phyloP scores from a whole-genome alignment of 1,284 basidiomycete genomes.

The Cutaneotrichosporon sp. region DNA sequence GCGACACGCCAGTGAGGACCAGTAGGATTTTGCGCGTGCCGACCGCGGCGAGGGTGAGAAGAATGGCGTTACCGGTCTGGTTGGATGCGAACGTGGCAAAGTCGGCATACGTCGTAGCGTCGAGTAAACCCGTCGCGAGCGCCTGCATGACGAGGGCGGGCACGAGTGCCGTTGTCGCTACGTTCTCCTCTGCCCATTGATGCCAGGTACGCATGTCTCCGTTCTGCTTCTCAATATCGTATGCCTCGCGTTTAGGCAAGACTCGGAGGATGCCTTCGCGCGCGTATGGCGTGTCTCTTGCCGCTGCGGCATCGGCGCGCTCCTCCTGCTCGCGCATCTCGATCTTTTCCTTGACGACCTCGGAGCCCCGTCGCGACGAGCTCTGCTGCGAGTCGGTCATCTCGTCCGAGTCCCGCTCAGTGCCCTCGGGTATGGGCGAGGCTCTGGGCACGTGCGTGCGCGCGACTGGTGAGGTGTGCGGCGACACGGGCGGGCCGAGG shows the following conservation, averaged over 20 bases:
- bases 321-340: not conserved
- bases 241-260: not conserved
- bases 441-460: not conserved
- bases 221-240: not conserved
- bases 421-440: slow-evolving; percentile 3
- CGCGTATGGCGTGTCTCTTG: too few relatives aligned
- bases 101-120: slow-evolving; percentile 45
- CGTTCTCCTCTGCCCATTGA: slow-evolving; percentile 28
- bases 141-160: slow-evolving; percentile 36
- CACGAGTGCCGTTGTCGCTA: slow-evolving; percentile 27
- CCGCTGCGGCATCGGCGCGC: not conserved
- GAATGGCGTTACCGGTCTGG: slow-evolving; percentile 47
- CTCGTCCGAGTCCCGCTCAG: not conserved
- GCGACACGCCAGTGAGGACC: slow-evolving; percentile 32
- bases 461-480: too few relatives aligned
- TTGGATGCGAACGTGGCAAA: slow-evolving; percentile 47
- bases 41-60: slow-evolving; percentile 41
- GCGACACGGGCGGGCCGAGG: too few relatives aligned
- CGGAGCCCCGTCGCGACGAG: not conserved
- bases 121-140: slow-evolving; percentile 39
- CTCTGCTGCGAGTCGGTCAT: not conserved
- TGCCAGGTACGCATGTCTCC: not conserved
- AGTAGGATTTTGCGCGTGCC: slow-evolving; percentile 26
- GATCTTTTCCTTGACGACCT: not conserved
- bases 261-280: not conserved